These are phyloP conservation scores for Termitomyces heimii DNA, from an alignment of 768 basidiomycete genomes.

Conservation along the genomic window DNA sequence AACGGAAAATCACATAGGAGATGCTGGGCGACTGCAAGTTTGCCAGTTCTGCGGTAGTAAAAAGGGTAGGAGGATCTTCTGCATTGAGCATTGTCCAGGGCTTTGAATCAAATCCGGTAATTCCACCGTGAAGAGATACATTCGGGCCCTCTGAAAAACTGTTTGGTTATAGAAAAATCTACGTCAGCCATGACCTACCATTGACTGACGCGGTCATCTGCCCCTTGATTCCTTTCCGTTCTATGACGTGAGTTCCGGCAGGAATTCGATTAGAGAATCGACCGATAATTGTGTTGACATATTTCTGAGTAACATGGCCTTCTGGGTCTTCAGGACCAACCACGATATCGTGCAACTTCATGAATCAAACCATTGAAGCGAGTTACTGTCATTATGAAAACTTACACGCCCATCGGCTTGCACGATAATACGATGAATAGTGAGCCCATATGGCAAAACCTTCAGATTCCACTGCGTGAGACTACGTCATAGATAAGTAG, in stretches of 20 bases:
- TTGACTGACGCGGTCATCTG: conserved; percentile 39
- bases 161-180: not conserved
- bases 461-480: conserved; percentile 16
- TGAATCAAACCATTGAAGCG: not conserved
- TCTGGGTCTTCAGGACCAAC: conserved; percentile 63
- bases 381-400: not conserved
- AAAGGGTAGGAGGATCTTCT: conserved; percentile 40
- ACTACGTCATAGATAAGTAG: not conserved
- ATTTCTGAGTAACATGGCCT: conserved; percentile 55
- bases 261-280: conserved; percentile 71
- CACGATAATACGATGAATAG: conserved; percentile 61
- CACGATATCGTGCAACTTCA: conserved; percentile 70
- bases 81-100: conserved; percentile 44
- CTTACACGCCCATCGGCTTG: conserved; percentile 59
- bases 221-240: conserved; percentile 46
- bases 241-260: conserved; percentile 44
- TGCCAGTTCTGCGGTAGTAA: conserved; percentile 46
- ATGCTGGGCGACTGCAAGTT: conserved; percentile 29
- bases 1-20: conserved; percentile 47
- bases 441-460: conserved; percentile 64
- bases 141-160: conserved; percentile 32
- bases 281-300: conserved; percentile 69
- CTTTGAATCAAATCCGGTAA: conserved; percentile 54
- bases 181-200: conserved; percentile 21
- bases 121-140: conserved; percentile 73